Conservation (phyloP, 2,329 filamentous ascomycete species). For the Penicillium concentricum region DNA sequence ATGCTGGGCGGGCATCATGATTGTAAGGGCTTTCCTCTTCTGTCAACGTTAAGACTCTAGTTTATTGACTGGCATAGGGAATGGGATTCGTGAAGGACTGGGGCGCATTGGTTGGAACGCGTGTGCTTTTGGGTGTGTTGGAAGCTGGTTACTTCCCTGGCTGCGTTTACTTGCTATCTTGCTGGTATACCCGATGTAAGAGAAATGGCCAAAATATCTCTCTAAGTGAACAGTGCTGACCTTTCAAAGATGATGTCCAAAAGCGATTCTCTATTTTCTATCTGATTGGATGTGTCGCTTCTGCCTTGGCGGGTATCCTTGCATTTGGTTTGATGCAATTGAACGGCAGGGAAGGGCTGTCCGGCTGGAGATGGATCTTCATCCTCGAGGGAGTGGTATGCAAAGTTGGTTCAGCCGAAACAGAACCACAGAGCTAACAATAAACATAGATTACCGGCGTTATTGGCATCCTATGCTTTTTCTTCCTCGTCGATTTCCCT, state of each 20-base stretch:
- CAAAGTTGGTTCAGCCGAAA: neutral
- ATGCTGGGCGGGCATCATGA: conserved; percentile 30
- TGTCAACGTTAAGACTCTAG: too few relatives aligned
- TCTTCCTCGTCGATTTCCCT: conserved; percentile 41
- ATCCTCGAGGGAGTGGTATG: conserved; percentile 51
- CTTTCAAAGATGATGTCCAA: conserved; percentile 29
- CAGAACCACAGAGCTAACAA: neutral
- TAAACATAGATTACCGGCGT: conserved; percentile 25
- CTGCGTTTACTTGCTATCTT: conserved; percentile 69
- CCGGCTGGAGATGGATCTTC: conserved; percentile 57
- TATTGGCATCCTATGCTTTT: conserved; percentile 30
- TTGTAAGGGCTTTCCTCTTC: conserved; percentile 16
- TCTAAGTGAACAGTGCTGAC: neutral
- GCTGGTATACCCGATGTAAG: conserved; percentile 62
- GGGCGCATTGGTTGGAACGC: conserved; percentile 26
- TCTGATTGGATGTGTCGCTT: conserved; percentile 49
- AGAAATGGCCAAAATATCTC: too few relatives aligned
- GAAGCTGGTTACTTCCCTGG: conserved; percentile 64
- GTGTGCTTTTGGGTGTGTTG: conserved; percentile 28
- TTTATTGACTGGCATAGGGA: conserved; percentile 20
- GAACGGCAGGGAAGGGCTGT: conserved; percentile 44
- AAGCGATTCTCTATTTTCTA: conserved; percentile 48
- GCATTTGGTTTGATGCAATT: conserved; percentile 45
- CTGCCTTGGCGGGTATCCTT: conserved; percentile 50
- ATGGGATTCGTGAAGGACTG: conserved; percentile 33